phyloP scores from a whole-genome alignment of 2,329 filamentous ascomycete species.

The Colletotrichum scovillei region DNA sequence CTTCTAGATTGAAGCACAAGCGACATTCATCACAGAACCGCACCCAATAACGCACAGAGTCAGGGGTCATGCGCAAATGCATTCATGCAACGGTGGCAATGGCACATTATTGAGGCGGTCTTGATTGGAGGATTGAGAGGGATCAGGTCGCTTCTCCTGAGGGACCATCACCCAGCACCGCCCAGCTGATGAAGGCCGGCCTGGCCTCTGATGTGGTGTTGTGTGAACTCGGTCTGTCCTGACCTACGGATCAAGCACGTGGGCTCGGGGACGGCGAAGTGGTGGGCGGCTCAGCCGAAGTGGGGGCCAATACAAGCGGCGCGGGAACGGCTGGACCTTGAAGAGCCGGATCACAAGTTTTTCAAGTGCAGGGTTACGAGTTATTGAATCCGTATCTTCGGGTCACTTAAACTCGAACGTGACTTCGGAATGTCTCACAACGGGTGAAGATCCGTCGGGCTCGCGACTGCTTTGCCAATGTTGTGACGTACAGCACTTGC shows the following conservation, averaged over 20 bases:
- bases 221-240: conserved; percentile 15
- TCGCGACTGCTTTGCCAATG: conserved; percentile 10
- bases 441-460: conserved; percentile 3
- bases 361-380: not conserved
- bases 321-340: conserved; percentile 9
- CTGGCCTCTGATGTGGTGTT: conserved; percentile 3
- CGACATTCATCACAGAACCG: not conserved
- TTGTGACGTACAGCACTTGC: conserved; percentile 6
- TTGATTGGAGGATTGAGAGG: no score
- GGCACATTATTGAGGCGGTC: not conserved
- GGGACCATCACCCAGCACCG: conserved; percentile 14
- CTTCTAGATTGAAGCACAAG: conserved; percentile 9
- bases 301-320: conserved; percentile 2
- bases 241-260: conserved; percentile 33
- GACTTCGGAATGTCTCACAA: not conserved
- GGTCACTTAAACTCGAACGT: not conserved
- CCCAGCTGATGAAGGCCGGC: not conserved
- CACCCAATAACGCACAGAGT: not conserved
- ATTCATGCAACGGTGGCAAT: conserved; percentile 10
- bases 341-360: not conserved
- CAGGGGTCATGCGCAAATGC: not conserved
- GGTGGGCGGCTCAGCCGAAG: conserved; percentile 17
- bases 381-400: not conserved
- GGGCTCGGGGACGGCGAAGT: conserved; percentile 17
- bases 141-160: not conserved